phyloP scores from a whole-genome alignment of 2,329 filamentous ascomycete species.

The Alternaria alternata region DNA sequence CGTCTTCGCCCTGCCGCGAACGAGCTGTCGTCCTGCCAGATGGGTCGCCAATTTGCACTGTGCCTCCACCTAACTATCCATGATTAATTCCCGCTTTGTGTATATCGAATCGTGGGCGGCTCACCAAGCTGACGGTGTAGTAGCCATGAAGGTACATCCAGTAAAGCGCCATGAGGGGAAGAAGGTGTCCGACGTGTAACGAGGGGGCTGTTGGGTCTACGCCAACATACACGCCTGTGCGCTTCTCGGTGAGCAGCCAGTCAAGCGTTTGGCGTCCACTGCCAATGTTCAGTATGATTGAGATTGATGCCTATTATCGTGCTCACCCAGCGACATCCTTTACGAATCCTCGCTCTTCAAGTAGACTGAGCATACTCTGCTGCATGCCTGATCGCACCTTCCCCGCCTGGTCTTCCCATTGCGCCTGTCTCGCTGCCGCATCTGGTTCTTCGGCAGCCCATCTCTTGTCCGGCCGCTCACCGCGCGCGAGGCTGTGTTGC shows the following conservation, averaged over 20 bases:
- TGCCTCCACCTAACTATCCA: slow-evolving; percentile 71
- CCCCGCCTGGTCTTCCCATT: slow-evolving; percentile 41
- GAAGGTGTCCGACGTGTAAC: slow-evolving; percentile 79
- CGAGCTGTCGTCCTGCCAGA: slow-evolving; percentile 72
- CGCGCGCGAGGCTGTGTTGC: slow-evolving; percentile 25
- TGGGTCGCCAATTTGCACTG: slow-evolving; percentile 80
- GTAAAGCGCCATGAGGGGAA: slow-evolving; percentile 83
- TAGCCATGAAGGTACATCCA: slow-evolving; percentile 84
- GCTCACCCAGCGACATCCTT: slow-evolving; percentile 78
- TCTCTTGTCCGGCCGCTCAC: slow-evolving; percentile 23
- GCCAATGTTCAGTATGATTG: slow-evolving; percentile 20
- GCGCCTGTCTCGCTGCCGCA: slow-evolving; percentile 20
- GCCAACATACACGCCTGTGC: slow-evolving; percentile 79
- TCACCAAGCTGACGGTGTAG: slow-evolving; percentile 68
- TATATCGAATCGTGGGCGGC: slow-evolving; percentile 25
- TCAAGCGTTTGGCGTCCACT: slow-evolving; percentile 64
- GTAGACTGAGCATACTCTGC: slow-evolving; percentile 65
- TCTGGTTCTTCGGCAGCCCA: slow-evolving; percentile 35
- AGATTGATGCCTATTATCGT: slow-evolving; percentile 7
- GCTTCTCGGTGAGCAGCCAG: slow-evolving; percentile 68
- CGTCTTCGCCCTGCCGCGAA: slow-evolving; percentile 59
- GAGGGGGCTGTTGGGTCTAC: slow-evolving; percentile 84
- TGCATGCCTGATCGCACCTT: slow-evolving; percentile 40
- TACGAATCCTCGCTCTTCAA: slow-evolving; percentile 76
- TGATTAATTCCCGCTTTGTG: slow-evolving; percentile 32